A percentile compares a stretch with the other conserved stretches of the same genome.
phyloP scores from a whole-genome alignment of 345 rosid genomes.

The Passiflora organensis region DNA sequence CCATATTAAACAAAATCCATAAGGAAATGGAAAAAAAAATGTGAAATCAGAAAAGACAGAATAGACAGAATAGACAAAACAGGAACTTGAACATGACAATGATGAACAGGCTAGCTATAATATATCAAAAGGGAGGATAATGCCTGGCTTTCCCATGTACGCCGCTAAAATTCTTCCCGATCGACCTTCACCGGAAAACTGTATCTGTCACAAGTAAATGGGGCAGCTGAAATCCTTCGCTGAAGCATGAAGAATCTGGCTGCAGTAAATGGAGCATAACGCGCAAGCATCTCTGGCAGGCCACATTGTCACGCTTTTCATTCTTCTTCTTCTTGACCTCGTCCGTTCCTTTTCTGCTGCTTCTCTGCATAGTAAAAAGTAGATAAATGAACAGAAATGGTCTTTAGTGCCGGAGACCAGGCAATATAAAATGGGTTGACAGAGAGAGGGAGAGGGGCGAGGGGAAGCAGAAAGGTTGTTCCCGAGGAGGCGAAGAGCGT shows the following conservation, averaged over 20 bases:
- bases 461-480: conserved; percentile 5
- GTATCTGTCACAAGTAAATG: neutral
- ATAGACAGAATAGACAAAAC: neutral
- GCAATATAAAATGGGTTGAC: neutral
- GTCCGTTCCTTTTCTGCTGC: neutral
- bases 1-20: too few species aligned
- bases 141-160: conserved; percentile 68
- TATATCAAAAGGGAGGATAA: conserved; percentile 6
- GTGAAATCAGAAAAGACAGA: neutral
- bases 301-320: too few species aligned
- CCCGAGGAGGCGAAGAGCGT: conserved; percentile 30
- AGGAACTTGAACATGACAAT: neutral
- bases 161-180: conserved; percentile 24
- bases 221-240: neutral
- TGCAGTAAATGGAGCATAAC: too few species aligned
- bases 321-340: conserved; percentile 7
- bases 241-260: neutral
- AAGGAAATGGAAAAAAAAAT: neutral
- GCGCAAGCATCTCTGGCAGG: too few species aligned
- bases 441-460: neutral
- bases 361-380: neutral
- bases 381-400: neutral
- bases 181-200: conserved; percentile 9
- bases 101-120: neutral
- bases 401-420: neutral